Evolutionary conservation across 306 rosid species (phyloP).

Genomic region (Cucurbita moschata): DNA sequence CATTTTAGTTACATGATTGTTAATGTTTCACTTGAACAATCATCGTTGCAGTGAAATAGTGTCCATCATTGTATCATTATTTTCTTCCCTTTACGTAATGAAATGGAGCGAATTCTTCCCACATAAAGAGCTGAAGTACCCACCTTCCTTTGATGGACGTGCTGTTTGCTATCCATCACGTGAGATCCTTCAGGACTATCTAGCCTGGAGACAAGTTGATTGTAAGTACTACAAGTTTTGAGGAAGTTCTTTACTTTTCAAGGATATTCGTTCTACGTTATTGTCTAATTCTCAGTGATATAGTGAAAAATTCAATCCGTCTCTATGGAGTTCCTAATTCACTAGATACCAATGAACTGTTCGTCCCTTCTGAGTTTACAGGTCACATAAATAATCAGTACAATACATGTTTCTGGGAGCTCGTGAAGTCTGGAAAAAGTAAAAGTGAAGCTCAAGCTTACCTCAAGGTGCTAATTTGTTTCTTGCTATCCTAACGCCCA

Average conservation of each 20-base stretch:
- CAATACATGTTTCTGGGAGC: slow-evolving; percentile 86
- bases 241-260: neutral
- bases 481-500: neutral
- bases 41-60: slow-evolving; percentile 36
- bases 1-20: neutral
- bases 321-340: neutral
- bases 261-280: neutral
- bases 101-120: slow-evolving; percentile 54
- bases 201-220: slow-evolving; percentile 88
- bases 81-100: slow-evolving; percentile 45
- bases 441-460: slow-evolving; percentile 55
- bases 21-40: neutral
- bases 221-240: slow-evolving; percentile 22
- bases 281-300: neutral
- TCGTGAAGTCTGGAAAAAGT: slow-evolving; percentile 57
- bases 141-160: slow-evolving; percentile 72
- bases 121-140: slow-evolving; percentile 32
- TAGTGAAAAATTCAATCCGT: neutral
- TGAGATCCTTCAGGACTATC: slow-evolving; percentile 63
- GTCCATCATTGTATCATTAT: slow-evolving; percentile 50
- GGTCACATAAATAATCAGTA: slow-evolving; percentile 84
- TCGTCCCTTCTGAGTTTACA: slow-evolving; percentile 8
- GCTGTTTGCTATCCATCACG: slow-evolving; percentile 69
- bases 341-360: neutral
- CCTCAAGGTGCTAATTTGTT: slow-evolving; percentile 23